Base-by-base conservation (phyloP, 2,329 filamentous ascomycete species). In the Penicillium psychrosexuale region DNA sequence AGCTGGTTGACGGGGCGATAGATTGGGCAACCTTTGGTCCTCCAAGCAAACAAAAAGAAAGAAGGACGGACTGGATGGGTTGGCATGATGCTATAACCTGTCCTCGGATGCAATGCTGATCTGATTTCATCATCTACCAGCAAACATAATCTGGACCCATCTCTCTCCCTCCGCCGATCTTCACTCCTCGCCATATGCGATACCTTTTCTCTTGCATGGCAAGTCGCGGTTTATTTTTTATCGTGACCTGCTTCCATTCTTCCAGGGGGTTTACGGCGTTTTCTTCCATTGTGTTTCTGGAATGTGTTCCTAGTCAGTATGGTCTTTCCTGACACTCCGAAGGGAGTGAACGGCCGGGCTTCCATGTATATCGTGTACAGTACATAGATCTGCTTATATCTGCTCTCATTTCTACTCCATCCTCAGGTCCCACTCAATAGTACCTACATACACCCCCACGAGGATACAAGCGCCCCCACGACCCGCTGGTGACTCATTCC, bases 1-100 rank as follows among this genome's bases (percentile, higher is more conserved):
- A 69, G 70, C 58, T 75, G 73, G 73, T 57, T 75, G 52, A 72
- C 68, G 24, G 70, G 73, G 30, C 69, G 72, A 60, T 75, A 66
- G 58, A 58, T 17, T 39, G 31, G 31, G 11, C 12, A 13, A 39
- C 9, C 9, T 48, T 47, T 40, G 28, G 36, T 43, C 33, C 28
- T 22, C n/a, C 13, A 13, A 39, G 36, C 17, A 53, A 47, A 40
- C 27, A 46, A 55, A 45, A 55, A 27, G 49, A 53, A 30, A 49
- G 38, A 33, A 53, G 30, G 30, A 11, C 27, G 46, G 50, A 34
- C 13, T 45, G 13, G 27, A 30, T 51, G 47, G 33, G 42, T 28
- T 15, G 46, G 3, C 8, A 36, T 43, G n/a, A 15, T 11, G 36
- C 4, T 15, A 46, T 47, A 28, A 28, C 46, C 37, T 37, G 19